phyloP scores from a whole-genome alignment of 2,329 filamentous ascomycete species.

The Scortechinia acanthostroma region DNA sequence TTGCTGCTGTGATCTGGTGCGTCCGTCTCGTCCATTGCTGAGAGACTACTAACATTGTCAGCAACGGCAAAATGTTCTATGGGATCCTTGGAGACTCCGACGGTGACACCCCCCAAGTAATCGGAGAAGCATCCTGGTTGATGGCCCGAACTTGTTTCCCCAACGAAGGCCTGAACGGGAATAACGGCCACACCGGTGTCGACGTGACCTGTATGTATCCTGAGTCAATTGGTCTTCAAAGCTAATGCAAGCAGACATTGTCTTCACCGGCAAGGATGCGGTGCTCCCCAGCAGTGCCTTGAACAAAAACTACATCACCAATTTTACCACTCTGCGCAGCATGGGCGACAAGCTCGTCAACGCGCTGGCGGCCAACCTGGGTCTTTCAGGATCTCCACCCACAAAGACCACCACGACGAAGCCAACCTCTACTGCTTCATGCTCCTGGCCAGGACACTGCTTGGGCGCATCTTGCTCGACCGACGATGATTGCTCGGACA shows the following conservation, averaged over 20 bases:
- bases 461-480: too few relatives aligned
- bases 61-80: slow-evolving; percentile 19
- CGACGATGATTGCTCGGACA: too few relatives aligned
- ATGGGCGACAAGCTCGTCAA: not conserved
- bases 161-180: slow-evolving; percentile 14
- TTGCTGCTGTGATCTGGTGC: not conserved
- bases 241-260: not conserved
- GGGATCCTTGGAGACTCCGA: slow-evolving; percentile 19
- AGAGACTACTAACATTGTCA: too few relatives aligned
- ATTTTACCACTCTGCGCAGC: not conserved
- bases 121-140: slow-evolving; percentile 21
- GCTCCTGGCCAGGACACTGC: too few relatives aligned
- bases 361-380: not conserved
- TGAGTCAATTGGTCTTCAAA: not conserved
- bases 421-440: too few relatives aligned
- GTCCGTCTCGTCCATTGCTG: too few relatives aligned
- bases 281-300: not conserved
- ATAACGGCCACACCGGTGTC: slow-evolving; percentile 11
- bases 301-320: slow-evolving; percentile 1
- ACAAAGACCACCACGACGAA: too few relatives aligned
- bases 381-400: too few relatives aligned
- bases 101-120: slow-evolving; percentile 15
- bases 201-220: slow-evolving; percentile 19
- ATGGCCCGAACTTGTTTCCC: slow-evolving; percentile 21
- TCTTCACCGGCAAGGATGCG: not conserved